A percentile compares a stretch with the other conserved stretches of the same genome.
These are phyloP conservation scores for Amanita molliuscula DNA, from an alignment of 768 basidiomycete species.

Conservation along the genomic window DNA sequence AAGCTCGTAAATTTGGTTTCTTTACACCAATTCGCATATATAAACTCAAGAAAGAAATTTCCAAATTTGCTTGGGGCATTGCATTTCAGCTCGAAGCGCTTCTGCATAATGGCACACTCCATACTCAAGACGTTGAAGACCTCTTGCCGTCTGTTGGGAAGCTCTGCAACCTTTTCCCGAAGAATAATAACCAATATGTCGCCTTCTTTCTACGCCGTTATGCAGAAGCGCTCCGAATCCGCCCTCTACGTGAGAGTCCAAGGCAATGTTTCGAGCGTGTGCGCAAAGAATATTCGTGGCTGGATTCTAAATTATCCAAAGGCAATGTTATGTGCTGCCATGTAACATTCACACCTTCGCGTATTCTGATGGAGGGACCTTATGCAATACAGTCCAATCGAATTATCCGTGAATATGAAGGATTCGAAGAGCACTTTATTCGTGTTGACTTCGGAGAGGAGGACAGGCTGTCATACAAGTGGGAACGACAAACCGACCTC, in stretches of 20 bases:
- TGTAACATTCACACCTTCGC: conserved; percentile 68
- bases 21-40: conserved; percentile 40
- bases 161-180: conserved; percentile 22
- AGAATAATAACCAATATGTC: conserved; percentile 17
- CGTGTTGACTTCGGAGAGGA: conserved; percentile 84
- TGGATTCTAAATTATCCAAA: conserved; percentile 15
- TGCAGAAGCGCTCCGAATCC: conserved; percentile 33
- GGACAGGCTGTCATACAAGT: conserved; percentile 62
- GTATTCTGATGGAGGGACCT: conserved; percentile 68
- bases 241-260: conserved; percentile 27
- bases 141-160: conserved; percentile 34
- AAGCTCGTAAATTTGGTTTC: conserved; percentile 38
- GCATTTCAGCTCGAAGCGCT: conserved; percentile 73
- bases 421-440: conserved; percentile 58
- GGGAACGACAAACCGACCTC: conserved; percentile 59
- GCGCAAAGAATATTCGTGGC: conserved; percentile 16
- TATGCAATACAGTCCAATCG: conserved; percentile 70
- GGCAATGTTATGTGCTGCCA: conserved; percentile 60
- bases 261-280: conserved; percentile 31
- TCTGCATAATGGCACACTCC: conserved; percentile 50
- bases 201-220: conserved; percentile 48
- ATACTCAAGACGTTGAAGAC: conserved; percentile 43
- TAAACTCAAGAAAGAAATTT: conserved; percentile 32
- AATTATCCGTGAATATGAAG: conserved; percentile 58
- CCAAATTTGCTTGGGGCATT: conserved; percentile 47